Conservation (phyloP, 2,329 filamentous ascomycete species). For the Raffaelea ambrosiae region DNA sequence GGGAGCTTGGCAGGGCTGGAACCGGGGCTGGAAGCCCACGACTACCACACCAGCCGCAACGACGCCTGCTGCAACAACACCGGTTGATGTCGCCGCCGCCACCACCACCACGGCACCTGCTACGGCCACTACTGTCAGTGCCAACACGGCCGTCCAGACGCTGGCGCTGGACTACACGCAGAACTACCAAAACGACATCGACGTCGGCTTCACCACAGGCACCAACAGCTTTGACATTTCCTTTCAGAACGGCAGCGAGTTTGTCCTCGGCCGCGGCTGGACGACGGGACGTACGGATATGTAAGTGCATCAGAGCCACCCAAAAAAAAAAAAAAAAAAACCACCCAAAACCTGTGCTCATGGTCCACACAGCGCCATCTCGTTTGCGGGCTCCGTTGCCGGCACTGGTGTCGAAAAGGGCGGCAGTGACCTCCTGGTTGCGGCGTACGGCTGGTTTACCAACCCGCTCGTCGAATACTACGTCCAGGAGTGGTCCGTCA, state of each 20-base stretch:
- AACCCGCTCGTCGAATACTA: slow-evolving; percentile 10
- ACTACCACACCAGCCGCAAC: neutral
- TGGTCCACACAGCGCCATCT: neutral
- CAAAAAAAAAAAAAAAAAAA: neutral
- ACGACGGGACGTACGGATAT: neutral
- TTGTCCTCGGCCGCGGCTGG: neutral
- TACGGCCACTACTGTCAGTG: neutral
- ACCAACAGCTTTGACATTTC: neutral
- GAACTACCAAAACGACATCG: neutral
- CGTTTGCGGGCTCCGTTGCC: neutral
- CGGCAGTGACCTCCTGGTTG: neutral
- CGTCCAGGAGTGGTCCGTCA: slow-evolving; percentile 10
- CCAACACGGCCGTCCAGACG: neutral
- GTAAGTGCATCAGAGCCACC: neutral
- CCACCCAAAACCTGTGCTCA: neutral
- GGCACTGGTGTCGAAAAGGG: neutral
- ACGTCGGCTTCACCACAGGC: neutral
- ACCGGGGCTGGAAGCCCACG: neutral
- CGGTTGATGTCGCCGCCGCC: neutral
- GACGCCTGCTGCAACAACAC: neutral
- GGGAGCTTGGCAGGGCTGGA: neutral
- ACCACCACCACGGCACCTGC: neutral
- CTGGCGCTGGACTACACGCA: neutral
- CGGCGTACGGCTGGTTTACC: slow-evolving; percentile 9
- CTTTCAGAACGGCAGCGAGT: neutral